Percentiles rank a stretch among this genome's conserved stretches.
These are phyloP conservation scores for Prosopis cineraria DNA, from an alignment of 306 rosid genomes.

Conservation along the genomic window DNA sequence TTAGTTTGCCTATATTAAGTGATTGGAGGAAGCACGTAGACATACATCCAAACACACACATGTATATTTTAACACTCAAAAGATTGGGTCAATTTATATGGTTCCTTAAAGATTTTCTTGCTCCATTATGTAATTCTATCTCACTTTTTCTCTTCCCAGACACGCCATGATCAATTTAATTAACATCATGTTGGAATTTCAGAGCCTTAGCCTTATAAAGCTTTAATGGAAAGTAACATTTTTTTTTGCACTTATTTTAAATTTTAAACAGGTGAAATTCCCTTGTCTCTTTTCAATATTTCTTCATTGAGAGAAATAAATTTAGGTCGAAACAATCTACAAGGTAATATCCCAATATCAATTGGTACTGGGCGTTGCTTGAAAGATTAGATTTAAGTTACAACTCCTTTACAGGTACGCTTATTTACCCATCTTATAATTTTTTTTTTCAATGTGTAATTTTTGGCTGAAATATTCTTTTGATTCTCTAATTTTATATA, in stretches of 20 bases:
- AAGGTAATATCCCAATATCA: not conserved
- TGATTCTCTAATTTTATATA: no score
- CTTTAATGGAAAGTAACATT: not conserved
- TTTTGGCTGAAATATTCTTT: not conserved
- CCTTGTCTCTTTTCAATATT: not conserved
- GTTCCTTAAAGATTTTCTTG: no score
- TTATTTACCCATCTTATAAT: not conserved
- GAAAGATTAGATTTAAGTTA: not conserved
- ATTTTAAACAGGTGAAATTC: not conserved
- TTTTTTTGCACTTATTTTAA: not conserved
- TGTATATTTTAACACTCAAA: no score
- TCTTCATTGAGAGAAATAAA: not conserved
- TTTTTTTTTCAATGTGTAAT: not conserved
- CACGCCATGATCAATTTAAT: not conserved
- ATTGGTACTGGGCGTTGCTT: not conserved
- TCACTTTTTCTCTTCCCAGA: not conserved
- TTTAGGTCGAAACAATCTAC: not conserved
- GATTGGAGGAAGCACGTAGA: no score
- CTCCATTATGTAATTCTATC: not conserved
- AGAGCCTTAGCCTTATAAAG: not conserved
- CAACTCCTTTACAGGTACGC: not conserved
- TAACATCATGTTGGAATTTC: not conserved
- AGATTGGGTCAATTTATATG: no score
- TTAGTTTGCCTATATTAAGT: no score
- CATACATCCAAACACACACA: no score